These are phyloP conservation scores for Xylona heveae DNA, from an alignment of 495 filamentous ascomycete species.

Conservation along the genomic window DNA sequence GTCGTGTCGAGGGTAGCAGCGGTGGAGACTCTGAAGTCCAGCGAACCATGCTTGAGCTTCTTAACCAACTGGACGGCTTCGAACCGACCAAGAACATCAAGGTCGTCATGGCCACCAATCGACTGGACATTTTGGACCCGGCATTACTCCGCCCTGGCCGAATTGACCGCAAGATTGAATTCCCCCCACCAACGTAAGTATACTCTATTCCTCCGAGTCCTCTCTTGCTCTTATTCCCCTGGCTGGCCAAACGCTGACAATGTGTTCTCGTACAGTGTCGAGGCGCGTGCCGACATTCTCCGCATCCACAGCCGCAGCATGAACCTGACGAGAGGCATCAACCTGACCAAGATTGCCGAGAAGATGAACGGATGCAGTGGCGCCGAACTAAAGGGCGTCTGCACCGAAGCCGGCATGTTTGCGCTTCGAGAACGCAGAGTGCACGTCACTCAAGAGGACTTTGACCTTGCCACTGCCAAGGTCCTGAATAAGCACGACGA, in stretches of 20 bases:
- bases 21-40: constrained; percentile 98
- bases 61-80: constrained; percentile 97
- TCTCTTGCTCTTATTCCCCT: neutral
- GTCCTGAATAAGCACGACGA: constrained; percentile 99
- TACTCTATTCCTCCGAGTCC: neutral
- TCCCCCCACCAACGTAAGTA: constrained; percentile 72
- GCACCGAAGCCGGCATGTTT: constrained; percentile 95
- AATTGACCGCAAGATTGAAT: constrained; percentile 98
- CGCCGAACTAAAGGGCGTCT: constrained; percentile 92
- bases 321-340: constrained; percentile 96
- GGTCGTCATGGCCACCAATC: constrained; percentile 98
- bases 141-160: constrained; percentile 83
- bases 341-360: constrained; percentile 94
- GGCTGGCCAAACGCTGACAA: neutral
- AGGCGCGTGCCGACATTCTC: constrained; percentile 93
- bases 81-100: constrained; percentile 99
- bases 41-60: constrained; percentile 93
- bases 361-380: constrained; percentile 99
- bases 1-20: constrained; percentile 83
- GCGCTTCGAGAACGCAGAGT: constrained; percentile 85
- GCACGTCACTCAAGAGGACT: constrained; percentile 98
- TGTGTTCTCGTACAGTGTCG: constrained; percentile 29
- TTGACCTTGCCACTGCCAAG: constrained; percentile 96
- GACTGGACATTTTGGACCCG: constrained; percentile 90
- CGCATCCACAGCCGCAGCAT: constrained; percentile 92